Conservation (phyloP, 2,329 filamentous ascomycete species). For the Epichloe amarillans region DNA sequence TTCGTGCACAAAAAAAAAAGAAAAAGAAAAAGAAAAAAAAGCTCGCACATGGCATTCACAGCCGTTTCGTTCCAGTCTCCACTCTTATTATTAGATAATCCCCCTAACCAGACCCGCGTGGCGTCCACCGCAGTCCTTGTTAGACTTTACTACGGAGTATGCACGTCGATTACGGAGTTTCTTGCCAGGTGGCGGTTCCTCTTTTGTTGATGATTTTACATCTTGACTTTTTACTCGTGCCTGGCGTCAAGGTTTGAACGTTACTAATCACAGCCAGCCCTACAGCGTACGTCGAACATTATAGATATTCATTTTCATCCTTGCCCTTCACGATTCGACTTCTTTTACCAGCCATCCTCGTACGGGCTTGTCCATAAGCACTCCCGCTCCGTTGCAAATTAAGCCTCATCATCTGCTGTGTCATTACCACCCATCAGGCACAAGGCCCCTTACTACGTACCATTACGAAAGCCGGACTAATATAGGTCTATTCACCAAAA, state of each 20-base stretch:
- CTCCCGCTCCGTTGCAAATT: background rate
- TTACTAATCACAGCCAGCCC: background rate
- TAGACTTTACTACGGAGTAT: background rate
- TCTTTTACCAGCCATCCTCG: background rate
- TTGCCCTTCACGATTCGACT: background rate
- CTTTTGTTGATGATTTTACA: background rate
- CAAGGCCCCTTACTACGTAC: background rate
- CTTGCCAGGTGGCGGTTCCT: background rate
- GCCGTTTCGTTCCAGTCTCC: too few relatives aligned
- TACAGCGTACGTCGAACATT: background rate
- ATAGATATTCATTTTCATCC: background rate
- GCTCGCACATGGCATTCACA: too few relatives aligned
- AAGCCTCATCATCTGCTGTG: background rate
- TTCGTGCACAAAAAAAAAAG: too few relatives aligned
- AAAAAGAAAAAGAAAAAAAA: too few relatives aligned
- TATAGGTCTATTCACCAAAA: background rate
- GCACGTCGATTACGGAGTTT: background rate
- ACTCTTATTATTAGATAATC: too few relatives aligned
- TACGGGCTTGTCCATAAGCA: background rate
- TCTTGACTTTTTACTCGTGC: background rate
- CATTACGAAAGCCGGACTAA: background rate
- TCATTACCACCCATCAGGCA: background rate
- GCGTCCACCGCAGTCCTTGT: background rate
- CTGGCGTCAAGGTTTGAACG: background rate
- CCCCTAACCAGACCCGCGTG: background rate